Conservation (phyloP, 2,329 filamentous ascomycete species). For the Tolypocladium ophioglossoides region DNA sequence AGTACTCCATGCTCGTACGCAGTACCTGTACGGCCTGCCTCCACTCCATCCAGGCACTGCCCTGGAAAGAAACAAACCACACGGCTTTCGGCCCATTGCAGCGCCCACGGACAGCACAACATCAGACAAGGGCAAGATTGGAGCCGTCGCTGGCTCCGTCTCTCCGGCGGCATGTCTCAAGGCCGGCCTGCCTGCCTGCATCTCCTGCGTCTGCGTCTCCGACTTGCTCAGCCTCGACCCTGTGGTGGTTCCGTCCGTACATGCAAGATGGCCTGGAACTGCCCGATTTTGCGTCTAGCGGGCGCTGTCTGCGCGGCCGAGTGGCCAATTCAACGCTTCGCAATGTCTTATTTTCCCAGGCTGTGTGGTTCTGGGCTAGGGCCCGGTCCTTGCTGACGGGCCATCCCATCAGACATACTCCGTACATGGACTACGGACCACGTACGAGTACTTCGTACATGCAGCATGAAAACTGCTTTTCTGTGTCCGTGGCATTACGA, state of each 20-base stretch:
- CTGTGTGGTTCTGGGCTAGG: neutral
- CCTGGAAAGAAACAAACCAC: neutral
- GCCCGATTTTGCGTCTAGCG: neutral
- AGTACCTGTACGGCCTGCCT: neutral
- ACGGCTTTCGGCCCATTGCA: neutral
- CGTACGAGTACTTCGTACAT: no score
- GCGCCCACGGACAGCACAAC: neutral
- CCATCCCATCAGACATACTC: neutral
- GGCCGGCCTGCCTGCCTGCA: neutral
- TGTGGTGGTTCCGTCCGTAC: neutral
- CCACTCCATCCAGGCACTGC: neutral
- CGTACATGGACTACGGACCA: neutral
- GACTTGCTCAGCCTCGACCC: neutral
- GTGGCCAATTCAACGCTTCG: neutral
- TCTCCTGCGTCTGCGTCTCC: neutral
- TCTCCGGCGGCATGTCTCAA: neutral
- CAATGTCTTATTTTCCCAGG: constrained; percentile 1
- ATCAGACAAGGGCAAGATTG: neutral
- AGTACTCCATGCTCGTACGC: no score
- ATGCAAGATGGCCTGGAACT: neutral
- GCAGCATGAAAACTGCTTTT: neutral
- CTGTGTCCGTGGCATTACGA: neutral
- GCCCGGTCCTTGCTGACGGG: neutral
- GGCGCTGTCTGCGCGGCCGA: neutral
- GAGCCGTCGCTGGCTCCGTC: neutral